Percentiles rank a stretch among this genome's conserved stretches.
Conservation (phyloP, 2,329 filamentous ascomycete species). For the Colletotrichum euphorbiae region DNA sequence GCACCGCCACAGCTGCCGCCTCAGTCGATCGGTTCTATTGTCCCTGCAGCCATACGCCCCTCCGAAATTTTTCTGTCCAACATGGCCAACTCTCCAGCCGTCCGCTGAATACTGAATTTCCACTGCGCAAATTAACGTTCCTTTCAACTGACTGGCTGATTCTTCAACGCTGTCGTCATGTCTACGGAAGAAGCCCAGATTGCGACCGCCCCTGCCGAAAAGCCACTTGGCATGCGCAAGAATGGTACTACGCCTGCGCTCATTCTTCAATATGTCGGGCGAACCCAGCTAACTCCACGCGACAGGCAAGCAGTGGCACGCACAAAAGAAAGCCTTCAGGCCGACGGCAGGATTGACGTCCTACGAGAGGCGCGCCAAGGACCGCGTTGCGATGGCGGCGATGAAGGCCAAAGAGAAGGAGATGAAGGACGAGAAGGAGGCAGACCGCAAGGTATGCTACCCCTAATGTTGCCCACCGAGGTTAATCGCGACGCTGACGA, state of each 20-base stretch:
- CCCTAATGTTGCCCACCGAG: conserved; percentile 7
- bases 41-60: conserved; percentile 28
- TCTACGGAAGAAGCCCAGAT: conserved; percentile 50
- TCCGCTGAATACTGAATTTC: conserved; percentile 26
- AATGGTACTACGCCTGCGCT: conserved; percentile 71
- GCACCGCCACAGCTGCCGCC: conserved; percentile 23
- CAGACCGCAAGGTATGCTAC: conserved; percentile 78
- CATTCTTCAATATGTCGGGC: conserved; percentile 10
- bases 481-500: conserved; percentile 19
- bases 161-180: conserved; percentile 52
- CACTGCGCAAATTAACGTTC: conserved; percentile 36
- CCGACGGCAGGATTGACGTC: conserved; percentile 81
- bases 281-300: conserved; percentile 14
- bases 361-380: conserved; percentile 80
- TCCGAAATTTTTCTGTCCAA: conserved; percentile 33
- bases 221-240: conserved; percentile 77
- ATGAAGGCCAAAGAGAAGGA: conserved; percentile 94
- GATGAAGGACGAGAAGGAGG: conserved; percentile 95
- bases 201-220: conserved; percentile 50
- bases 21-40: neutral
- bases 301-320: conserved; percentile 95
- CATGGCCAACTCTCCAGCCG: conserved; percentile 17
- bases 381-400: conserved; percentile 76
- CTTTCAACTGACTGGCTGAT: conserved; percentile 8
- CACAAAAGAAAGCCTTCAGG: conserved; percentile 84